Evolutionary conservation across 73 alveolate genomes (phyloP), one percentile per base, ranked within the genome.

Genomic region (Symbiodinium pilosum): DNA sequence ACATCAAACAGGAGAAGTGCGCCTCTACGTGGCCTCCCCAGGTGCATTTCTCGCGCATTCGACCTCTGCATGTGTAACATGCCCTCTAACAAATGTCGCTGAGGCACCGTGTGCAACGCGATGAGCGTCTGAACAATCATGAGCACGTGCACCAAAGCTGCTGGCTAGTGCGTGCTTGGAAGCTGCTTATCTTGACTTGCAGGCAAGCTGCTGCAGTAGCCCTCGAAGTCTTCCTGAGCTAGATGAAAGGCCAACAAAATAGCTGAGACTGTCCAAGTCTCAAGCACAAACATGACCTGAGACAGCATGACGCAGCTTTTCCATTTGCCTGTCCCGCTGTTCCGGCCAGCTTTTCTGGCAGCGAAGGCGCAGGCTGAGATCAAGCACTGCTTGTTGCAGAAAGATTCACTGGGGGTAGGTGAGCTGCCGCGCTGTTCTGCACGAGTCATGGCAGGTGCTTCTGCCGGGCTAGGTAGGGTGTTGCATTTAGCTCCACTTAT

Each of bases 21-120:
- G 73, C 97, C 97, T 91, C 97, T n/a, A 91, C 97, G 54, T 91
- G 97, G 88, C 97, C 97, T 54, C 97, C 97, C 97, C 97, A 91
- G 77, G 97, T 91, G 52, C 88, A 69, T 36, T 56, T 41, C 54
- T 91, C 88, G 51, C 97, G 83, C 97, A 91, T 91, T 16, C 97
- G 97, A 86, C 97, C 97, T 87, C 59, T 47, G 59, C 59, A 6
- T 14, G 14, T 64, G 77, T 16, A 2, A 9, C 77, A 21, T 64
- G 38, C 77, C 77, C 21, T 28, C 21, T 36, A 1, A 64, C 77
- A 64, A 64, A 5, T 64, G 59, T 14, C 59, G n/a, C n/a, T n/a
- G n/a, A n/a, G n/a, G n/a, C n/a, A n/a, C n/a, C n/a, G n/a, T n/a
- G n/a, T n/a, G n/a, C n/a, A n/a, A n/a, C n/a, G n/a, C n/a, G n/a